Evolutionary conservation across 2,329 filamentous ascomycete genomes (phyloP).

Genomic region (Blumeria graminis): DNA sequence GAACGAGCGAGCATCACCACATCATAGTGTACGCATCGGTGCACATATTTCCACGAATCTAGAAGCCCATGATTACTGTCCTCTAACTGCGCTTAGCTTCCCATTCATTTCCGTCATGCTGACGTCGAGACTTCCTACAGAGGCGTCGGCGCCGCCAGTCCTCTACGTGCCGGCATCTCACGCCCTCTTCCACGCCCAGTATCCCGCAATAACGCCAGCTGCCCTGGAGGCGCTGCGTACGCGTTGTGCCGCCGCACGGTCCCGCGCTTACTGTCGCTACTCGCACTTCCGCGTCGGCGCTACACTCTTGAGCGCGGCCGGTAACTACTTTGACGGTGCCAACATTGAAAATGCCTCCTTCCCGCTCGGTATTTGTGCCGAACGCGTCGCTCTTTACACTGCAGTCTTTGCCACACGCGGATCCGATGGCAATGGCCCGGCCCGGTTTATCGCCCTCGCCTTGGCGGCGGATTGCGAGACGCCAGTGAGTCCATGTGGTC

Average conservation of each 20-base stretch:
- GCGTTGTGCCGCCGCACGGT: constrained; percentile 52
- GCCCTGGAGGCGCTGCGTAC: constrained; percentile 25
- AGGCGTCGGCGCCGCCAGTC: no score
- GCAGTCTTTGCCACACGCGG: constrained; percentile 30
- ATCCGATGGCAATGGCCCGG: constrained; percentile 7
- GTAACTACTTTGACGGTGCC: constrained; percentile 34
- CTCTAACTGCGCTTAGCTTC: no score
- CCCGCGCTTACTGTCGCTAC: constrained; percentile 50
- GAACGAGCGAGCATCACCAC: no score
- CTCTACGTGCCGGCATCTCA: no score
- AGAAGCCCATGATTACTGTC: no score
- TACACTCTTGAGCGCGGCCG: constrained; percentile 39
- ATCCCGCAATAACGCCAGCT: background rate
- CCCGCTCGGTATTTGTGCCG: constrained; percentile 86
- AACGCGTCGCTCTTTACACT: constrained; percentile 67
- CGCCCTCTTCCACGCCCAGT: background rate
- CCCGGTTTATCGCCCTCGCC: constrained; percentile 50
- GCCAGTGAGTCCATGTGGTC: constrained; percentile 63
- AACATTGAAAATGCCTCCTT: constrained; percentile 85
- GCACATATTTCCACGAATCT: no score
- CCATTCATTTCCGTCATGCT: no score
- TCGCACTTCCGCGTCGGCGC: constrained; percentile 66
- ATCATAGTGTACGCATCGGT: no score
- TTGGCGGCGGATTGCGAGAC: constrained; percentile 58
- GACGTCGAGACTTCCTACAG: no score